Evolutionary conservation across 225 moss, liverwort and hornwort species (phyloP), one percentile per base, ranked within the genome.

Genomic region (Neckera pumila): DNA sequence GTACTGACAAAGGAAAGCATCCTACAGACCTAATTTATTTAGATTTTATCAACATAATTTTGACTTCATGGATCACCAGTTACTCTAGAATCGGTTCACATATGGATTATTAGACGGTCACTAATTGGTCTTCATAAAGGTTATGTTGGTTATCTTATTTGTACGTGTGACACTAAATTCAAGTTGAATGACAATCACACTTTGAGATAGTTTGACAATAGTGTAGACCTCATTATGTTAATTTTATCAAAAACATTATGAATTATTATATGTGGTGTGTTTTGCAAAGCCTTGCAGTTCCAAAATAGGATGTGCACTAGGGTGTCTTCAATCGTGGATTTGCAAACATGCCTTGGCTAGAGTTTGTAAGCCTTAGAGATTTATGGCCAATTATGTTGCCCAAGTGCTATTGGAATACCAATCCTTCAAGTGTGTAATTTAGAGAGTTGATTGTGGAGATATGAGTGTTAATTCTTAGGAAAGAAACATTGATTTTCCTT

Each of bases 341-440:
- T 75, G 4, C 4, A 75, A 7, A 49, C 2, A 19, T 7, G 1
- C 33, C 33, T 49, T 20, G 40, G 7, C 1, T 3, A 22, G 12
- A 47, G 7, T 38, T 69, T 69, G 13, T 40, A 1, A 40, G 14
- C 3, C 14, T 0, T 10, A 1, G 27, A 71, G 15, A 43, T 71
- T 27, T 5, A 27, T 27, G 5, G 15, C 0, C 0, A 0, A 27
- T 8, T 71, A 43, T 71, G 27, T 71, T 3, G 0, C 16, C 15
- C 40, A 0, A 8, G 0, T 27, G 16, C 16, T 71, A 43, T 0
- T 0, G 1, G 27, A 71, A 43, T 43, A 15, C 5, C 42, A 27
- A 1, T 4, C 15, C 9, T 42, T 71, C 9, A 71, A 42, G 15
- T 71, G 45, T 67, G 4, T 25, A 8, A 40, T 42, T 25, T 26